These are phyloP conservation scores for Torrubiellomyces zombiae DNA, from an alignment of 2,329 filamentous ascomycete genomes.

Conservation along the genomic window DNA sequence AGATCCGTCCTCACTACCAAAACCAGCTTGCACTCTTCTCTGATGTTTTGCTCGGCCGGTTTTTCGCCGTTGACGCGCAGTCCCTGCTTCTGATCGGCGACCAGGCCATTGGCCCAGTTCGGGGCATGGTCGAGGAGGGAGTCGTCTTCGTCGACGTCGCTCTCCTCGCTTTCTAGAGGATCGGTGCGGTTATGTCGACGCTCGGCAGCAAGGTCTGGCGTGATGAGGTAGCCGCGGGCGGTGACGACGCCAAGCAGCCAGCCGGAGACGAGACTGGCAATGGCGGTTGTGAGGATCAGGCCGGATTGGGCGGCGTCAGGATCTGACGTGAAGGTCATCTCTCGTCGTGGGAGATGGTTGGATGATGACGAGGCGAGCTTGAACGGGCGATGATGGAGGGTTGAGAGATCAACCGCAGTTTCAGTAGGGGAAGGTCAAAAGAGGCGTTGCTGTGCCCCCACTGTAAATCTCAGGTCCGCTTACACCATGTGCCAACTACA, in stretches of 20 bases:
- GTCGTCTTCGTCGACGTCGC: conserved; percentile 46
- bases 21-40: conserved; percentile 86
- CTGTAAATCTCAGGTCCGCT: too few relatives aligned
- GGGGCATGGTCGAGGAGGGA: conserved; percentile 46
- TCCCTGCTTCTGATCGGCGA: conserved; percentile 42
- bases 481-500: too few relatives aligned
- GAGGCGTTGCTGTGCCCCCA: too few relatives aligned
- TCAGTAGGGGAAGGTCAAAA: too few relatives aligned
- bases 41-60: conserved; percentile 20
- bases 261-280: conserved; percentile 58
- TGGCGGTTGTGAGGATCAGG: conserved; percentile 54
- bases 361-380: too few relatives aligned
- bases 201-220: conserved; percentile 38
- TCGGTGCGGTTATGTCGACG: conserved; percentile 38
- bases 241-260: conserved; percentile 71
- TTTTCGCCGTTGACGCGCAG: conserved; percentile 20
- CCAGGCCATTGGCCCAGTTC: conserved; percentile 47
- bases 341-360: too few relatives aligned
- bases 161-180: conserved; percentile 52
- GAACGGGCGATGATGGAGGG: too few relatives aligned
- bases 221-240: conserved; percentile 40
- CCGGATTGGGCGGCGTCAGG: conserved; percentile 32
- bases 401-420: too few relatives aligned
- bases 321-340: too few relatives aligned
- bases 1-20: conserved; percentile 85